Base-by-base conservation (phyloP, 2,329 filamentous ascomycete genomes). In the Pseudopyricularia javanii region DNA sequence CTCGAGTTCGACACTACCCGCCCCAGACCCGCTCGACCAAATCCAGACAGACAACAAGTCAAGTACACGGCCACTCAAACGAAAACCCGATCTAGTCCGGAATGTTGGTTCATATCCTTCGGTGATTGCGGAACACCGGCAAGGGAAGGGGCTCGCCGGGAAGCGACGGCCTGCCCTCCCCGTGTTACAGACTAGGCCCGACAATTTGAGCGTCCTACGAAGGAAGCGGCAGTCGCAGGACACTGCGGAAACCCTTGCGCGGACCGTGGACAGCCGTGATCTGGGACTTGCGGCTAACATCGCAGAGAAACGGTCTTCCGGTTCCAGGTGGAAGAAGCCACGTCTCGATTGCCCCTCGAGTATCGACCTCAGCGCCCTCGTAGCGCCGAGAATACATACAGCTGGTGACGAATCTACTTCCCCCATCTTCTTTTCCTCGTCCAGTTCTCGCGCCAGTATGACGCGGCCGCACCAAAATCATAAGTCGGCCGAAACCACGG, bases 401-500 rank as follows among this genome's bases (percentile, higher is more conserved):
- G 20, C 58, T 62, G 54, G 59, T 60, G 20, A 51, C 37, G 57
- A 56, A 15, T 28, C 54, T n/a, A 66, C 68, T 9, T 78, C 75
- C 7, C 75, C 76, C 6, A 66, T 78, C 26, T 78, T 78, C 64
- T 78, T 77, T 60, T 76, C 75, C 54, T 70, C 67, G 34, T 59
- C 68, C 15, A 64, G 65, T 12, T 64, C 63, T 28, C 63, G 67
- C 56, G 55, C 61, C 22, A 61, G 7, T n/a, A 50, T 50, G 48
- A 24, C 60, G 53, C 67, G 73, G 33, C 69, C 70, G 14, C 62
- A 45, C 11, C 22, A 66, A 7, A 69, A 63, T 52, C 66, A 67
- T 57, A 59, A 65, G 22, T 63, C 68, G 22, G 62, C 69, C 14
- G 74, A 77, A 54, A 64, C 68, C 6, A 64, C 71, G 24, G 63